Base-by-base conservation (phyloP, 2,329 filamentous ascomycete genomes). In the Geosmithia putterillii region DNA sequence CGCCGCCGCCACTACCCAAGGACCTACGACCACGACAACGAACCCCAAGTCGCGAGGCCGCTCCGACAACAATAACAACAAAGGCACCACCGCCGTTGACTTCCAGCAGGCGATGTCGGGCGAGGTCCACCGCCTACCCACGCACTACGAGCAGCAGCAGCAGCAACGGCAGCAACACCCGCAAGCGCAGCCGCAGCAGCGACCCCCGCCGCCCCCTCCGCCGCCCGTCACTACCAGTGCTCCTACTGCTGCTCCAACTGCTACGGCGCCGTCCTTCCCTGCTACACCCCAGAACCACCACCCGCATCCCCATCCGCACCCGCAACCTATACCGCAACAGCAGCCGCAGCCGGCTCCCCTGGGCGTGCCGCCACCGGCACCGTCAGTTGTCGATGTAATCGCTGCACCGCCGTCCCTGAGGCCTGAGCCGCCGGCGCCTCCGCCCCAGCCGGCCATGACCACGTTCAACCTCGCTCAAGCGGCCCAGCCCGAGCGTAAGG, bases 331-430 rank as follows among this genome's bases (percentile, higher is more conserved):
- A 46, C 57, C 63, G 20, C 44, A 38, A 17, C 37, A 23, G 7
- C 41, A n/a, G 19, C 18, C 17, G 2, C 41, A 42, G n/a, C 28
- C 28, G 15, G 10, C 28, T 12, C 28, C 28, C 15, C 28, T 32
- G 10, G 28, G 28, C 10, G 10, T 32, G 15, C 51, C 61, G 12
- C 46, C 59, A 35, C 46, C 58, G 37, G 48, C 64, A 7, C 60
- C 65, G 12, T 25, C 42, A 1, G 67, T 74, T 28, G 59, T 67
- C 7, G 74, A 78, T 22, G 66, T 73, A 17, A 74, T 76, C 68
- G 70, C 71, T 10, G 71, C 74, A 7, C 73, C 74, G 6, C 73
- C 74, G 1, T 71, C 73, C 6, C 61, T 78, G 44, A 64, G 73
- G 32, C 73, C 74, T 2, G 74, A 78, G 47, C 73, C 69, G 9